These are phyloP conservation scores for Aspergillus ruber DNA, from an alignment of 2,329 filamentous ascomycete species.

Conservation along the genomic window DNA sequence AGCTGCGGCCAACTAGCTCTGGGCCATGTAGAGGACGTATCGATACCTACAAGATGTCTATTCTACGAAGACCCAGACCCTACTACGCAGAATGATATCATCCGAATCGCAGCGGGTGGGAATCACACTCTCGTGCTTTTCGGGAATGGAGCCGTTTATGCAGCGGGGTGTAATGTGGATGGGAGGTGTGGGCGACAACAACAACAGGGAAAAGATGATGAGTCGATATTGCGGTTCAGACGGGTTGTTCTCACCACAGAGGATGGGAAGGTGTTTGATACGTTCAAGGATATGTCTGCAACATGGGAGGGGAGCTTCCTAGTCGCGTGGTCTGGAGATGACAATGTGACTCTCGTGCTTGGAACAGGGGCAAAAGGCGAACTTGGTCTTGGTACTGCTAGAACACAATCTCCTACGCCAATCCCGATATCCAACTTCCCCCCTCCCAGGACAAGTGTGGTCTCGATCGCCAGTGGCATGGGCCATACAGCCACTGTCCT, in stretches of 20 bases:
- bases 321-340: conserved; percentile 43
- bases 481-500: conserved; percentile 70
- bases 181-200: conserved; percentile 35
- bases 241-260: conserved; percentile 16
- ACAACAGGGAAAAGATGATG: neutral
- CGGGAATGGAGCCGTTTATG: conserved; percentile 54
- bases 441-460: conserved; percentile 51
- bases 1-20: conserved; percentile 69
- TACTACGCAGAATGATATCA: conserved; percentile 28
- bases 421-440: conserved; percentile 58
- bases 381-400: conserved; percentile 53
- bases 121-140: conserved; percentile 78
- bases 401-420: conserved; percentile 28
- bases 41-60: conserved; percentile 56
- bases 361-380: conserved; percentile 67
- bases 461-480: conserved; percentile 66
- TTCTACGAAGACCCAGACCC: conserved; percentile 41
- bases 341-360: conserved; percentile 51
- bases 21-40: conserved; percentile 64
- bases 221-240: conserved; percentile 18
- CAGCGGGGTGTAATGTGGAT: conserved; percentile 55
- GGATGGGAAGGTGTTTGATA: conserved; percentile 14
- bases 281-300: conserved; percentile 53
- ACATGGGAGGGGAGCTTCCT: conserved; percentile 73
- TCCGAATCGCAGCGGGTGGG: conserved; percentile 58